phyloP scores from a whole-genome alignment of 768 basidiomycete species.

The Phallus indusiatus region DNA sequence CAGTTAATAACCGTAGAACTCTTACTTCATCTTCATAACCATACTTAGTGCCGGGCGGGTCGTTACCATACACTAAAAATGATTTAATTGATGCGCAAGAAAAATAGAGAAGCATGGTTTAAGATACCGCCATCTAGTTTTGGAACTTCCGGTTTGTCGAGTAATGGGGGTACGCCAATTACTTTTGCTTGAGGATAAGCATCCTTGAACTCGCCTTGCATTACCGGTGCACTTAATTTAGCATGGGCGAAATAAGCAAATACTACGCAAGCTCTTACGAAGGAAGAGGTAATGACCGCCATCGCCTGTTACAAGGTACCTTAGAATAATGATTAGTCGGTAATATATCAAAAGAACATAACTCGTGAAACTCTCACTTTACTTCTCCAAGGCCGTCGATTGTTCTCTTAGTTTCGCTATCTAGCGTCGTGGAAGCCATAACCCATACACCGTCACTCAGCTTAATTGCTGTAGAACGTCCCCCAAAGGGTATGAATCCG shows the following conservation, averaged over 20 bases:
- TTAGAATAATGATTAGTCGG: conserved; percentile 13
- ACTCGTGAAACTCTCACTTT: conserved; percentile 31
- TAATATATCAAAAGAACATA: background rate
- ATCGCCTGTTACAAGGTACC: conserved; percentile 53
- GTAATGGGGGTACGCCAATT: conserved; percentile 52
- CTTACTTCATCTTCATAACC: conserved; percentile 67
- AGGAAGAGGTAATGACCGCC: conserved; percentile 52
- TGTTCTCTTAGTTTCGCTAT: conserved; percentile 51
- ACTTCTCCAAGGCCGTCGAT: conserved; percentile 60
- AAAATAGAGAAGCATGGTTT: background rate
- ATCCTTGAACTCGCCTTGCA: conserved; percentile 49
- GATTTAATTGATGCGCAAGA: background rate
- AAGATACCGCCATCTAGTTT: conserved; percentile 54
- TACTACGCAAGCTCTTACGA: conserved; percentile 24
- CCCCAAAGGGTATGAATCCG: conserved; percentile 66
- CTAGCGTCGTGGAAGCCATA: conserved; percentile 70
- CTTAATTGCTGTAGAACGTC: conserved; percentile 73
- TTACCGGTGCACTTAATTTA: conserved; percentile 19
- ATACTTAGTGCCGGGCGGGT: conserved; percentile 53
- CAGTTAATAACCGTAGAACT: background rate
- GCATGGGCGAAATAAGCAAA: conserved; percentile 12
- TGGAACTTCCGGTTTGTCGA: conserved; percentile 39
- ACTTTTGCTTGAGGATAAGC: conserved; percentile 65
- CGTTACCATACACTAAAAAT: conserved; percentile 46
- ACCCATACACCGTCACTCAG: conserved; percentile 68